phyloP scores from a whole-genome alignment of 2,329 filamentous ascomycete species.

The Fulvia fulva region DNA sequence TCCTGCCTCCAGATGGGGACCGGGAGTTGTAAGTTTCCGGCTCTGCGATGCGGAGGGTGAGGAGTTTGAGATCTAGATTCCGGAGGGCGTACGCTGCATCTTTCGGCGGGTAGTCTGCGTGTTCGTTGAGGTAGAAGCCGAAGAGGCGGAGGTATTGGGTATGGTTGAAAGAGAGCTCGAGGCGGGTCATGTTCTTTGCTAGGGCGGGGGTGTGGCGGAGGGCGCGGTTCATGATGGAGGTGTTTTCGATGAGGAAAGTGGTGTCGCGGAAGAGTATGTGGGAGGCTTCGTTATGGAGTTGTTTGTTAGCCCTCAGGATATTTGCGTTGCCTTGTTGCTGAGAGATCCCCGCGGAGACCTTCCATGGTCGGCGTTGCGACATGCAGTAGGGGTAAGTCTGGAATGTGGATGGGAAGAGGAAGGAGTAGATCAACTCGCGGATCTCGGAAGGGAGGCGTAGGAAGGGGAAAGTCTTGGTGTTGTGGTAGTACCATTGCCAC shows the following conservation, averaged over 20 bases:
- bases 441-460: constrained; percentile 24
- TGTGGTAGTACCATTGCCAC: constrained; percentile 12
- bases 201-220: constrained; percentile 5
- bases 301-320: constrained; percentile 19
- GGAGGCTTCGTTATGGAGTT: constrained; percentile 21
- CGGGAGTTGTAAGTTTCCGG: background rate
- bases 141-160: constrained; percentile 25
- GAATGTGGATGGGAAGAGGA: constrained; percentile 5
- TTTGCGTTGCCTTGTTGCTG: constrained; percentile 1
- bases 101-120: background rate
- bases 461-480: constrained; percentile 11
- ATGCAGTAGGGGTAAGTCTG: background rate
- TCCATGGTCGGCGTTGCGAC: background rate
- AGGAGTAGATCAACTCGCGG: constrained; percentile 21
- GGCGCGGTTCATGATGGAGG: constrained; percentile 11
- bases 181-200: constrained; percentile 10
- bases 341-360: background rate
- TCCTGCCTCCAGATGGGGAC: too few species aligned
- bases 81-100: constrained; percentile 2
- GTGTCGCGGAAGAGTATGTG: constrained; percentile 19
- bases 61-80: constrained; percentile 5
- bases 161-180: constrained; percentile 24
- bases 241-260: constrained; percentile 20
- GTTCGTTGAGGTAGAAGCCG: constrained; percentile 11
- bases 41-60: constrained; percentile 4